Conservation (phyloP, 2,329 filamentous ascomycete genomes). For the Chalaropsis ovoidea region DNA sequence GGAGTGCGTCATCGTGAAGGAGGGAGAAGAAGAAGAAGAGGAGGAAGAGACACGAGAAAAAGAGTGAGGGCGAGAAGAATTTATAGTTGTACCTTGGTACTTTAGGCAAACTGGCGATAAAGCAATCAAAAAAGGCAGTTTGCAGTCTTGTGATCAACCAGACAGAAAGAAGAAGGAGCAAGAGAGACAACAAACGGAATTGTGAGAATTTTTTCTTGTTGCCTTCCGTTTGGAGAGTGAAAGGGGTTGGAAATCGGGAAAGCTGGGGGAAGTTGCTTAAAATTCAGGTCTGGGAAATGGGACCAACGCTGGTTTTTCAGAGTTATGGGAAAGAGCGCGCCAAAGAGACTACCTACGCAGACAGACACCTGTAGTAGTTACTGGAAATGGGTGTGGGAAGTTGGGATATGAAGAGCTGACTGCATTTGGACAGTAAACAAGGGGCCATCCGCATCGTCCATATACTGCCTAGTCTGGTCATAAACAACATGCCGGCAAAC, state of each 20-base stretch:
- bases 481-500: not conserved
- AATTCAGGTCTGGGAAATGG: not conserved
- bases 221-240: not conserved
- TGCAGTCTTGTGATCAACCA: not conserved
- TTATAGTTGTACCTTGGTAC: not conserved
- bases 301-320: not conserved
- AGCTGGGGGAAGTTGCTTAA: conserved; percentile 5
- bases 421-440: not conserved
- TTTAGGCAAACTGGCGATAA: not conserved
- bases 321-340: not conserved
- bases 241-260: conserved; percentile 5
- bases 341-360: not conserved
- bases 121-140: conserved; percentile 7
- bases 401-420: not conserved
- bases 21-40: not conserved
- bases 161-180: conserved; percentile 10
- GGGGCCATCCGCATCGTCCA: not conserved
- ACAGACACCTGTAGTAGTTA: no score
- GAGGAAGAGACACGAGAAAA: not conserved
- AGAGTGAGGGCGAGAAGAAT: not conserved
- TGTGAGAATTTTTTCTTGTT: not conserved
- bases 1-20: conserved; percentile 14
- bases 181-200: conserved; percentile 11
- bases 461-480: not conserved
- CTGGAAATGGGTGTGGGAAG: not conserved